Conservation (phyloP, 1,284 basidiomycete species). For the Ceratorhiza oryzae-sativae region DNA sequence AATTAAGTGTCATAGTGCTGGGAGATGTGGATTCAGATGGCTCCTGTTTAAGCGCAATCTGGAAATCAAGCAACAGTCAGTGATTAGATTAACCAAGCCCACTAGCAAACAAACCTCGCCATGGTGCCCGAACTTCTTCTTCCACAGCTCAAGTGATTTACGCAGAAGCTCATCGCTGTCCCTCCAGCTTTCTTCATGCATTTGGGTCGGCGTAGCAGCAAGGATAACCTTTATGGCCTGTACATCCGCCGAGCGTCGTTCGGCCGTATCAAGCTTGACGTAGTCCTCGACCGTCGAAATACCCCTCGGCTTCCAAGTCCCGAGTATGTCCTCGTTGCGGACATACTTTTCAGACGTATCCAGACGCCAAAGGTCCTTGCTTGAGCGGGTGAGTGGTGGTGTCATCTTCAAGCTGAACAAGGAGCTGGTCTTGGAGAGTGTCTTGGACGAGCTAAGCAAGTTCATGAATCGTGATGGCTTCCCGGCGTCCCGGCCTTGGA, state of each 20-base stretch:
- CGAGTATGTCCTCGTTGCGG: conserved; percentile 84
- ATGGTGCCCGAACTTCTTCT: conserved; percentile 77
- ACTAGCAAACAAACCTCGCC: conserved; percentile 64
- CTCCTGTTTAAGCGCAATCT: conserved; percentile 81
- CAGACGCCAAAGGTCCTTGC: conserved; percentile 90
- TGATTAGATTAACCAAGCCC: not conserved
- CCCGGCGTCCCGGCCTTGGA: conserved; percentile 85
- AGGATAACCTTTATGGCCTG: conserved; percentile 86
- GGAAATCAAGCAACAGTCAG: conserved; percentile 1
- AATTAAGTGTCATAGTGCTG: conserved; percentile 54
- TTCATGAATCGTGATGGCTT: conserved; percentile 78
- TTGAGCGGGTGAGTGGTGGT: conserved; percentile 85
- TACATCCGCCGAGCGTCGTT: conserved; percentile 83
- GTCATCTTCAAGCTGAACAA: conserved; percentile 83
- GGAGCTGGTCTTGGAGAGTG: conserved; percentile 76
- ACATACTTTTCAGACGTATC: conserved; percentile 96
- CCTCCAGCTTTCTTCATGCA: conserved; percentile 61
- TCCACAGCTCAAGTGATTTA: conserved; percentile 79
- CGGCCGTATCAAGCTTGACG: conserved; percentile 69
- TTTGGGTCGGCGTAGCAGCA: conserved; percentile 58
- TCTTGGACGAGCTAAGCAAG: conserved; percentile 78
- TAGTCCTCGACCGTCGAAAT: conserved; percentile 89
- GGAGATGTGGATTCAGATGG: conserved; percentile 60
- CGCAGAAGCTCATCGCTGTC: conserved; percentile 65
- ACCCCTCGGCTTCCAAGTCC: conserved; percentile 85